A percentile compares a stretch with the other conserved stretches of the same genome.
Evolutionary conservation across 305 asterid species (phyloP).

Genomic region (Lippia alba): DNA sequence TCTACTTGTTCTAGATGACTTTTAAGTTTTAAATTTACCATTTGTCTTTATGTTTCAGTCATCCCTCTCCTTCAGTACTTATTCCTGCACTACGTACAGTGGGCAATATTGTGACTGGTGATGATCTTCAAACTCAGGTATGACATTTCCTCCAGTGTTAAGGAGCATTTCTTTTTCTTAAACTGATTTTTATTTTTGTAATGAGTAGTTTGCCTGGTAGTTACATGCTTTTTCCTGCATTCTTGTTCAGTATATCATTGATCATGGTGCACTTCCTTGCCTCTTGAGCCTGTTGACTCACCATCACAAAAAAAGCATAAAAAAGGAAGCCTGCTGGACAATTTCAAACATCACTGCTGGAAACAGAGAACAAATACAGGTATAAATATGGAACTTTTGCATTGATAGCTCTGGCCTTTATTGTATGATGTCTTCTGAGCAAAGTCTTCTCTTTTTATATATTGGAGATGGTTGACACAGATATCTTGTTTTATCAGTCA

Average conservation of each 20-base stretch:
- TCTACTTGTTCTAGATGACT: neutral
- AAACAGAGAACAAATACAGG: constrained; percentile 87
- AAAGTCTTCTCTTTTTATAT: constrained; percentile 4
- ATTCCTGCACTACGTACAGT: constrained; percentile 94
- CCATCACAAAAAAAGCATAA: constrained; percentile 90
- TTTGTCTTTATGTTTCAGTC: constrained; percentile 50
- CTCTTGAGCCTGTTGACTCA: constrained; percentile 74
- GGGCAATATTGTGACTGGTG: constrained; percentile 94
- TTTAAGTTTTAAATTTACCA: neutral
- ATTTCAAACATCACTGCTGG: constrained; percentile 95
- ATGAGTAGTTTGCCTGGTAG: constrained; percentile 1
- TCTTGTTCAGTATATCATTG: constrained; percentile 63
- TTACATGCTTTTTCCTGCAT: constrained; percentile 20
- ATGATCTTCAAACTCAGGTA: constrained; percentile 91
- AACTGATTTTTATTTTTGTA: neutral
- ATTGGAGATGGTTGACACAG: neutral
- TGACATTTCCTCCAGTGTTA: constrained; percentile 12
- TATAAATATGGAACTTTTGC: constrained; percentile 19
- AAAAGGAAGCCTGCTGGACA: constrained; percentile 97
- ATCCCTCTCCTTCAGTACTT: constrained; percentile 89
- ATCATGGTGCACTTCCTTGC: constrained; percentile 77
- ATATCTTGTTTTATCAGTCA: neutral
- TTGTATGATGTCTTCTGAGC: constrained; percentile 11
- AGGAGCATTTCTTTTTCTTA: constrained; percentile 7
- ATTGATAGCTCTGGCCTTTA: constrained; percentile 16